Evolutionary conservation across 352 stramenopile genomes (phyloP).

Genomic region (Phytopythium cucurbitacearum): DNA sequence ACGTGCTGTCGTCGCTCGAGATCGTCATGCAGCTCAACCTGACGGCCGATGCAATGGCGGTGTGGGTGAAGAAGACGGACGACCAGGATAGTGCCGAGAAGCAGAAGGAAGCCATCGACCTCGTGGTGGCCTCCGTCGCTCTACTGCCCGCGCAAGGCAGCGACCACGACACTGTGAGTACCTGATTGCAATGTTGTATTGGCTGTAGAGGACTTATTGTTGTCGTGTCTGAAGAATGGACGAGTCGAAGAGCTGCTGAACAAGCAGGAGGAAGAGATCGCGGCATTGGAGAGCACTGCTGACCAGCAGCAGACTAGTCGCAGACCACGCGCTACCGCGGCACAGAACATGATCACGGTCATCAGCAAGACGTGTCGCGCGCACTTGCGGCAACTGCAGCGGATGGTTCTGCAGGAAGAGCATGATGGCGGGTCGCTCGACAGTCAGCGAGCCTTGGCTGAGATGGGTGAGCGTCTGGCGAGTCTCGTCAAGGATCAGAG

Average conservation of each 20-base stretch:
- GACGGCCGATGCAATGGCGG: conserved; percentile 28
- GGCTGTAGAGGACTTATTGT: neutral
- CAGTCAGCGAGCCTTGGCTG: conserved; percentile 17
- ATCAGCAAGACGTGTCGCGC: conserved; percentile 32
- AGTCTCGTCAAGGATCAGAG: conserved; percentile 11
- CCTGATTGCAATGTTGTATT: neutral
- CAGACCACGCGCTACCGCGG: conserved; percentile 28
- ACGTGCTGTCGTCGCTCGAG: conserved; percentile 24
- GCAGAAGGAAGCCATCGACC: conserved; percentile 12
- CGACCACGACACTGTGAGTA: conserved; percentile 5
- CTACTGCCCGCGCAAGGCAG: conserved; percentile 7
- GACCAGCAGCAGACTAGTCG: conserved; percentile 6
- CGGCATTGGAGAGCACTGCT: conserved; percentile 1
- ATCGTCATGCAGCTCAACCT: conserved; percentile 32
- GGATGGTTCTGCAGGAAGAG: conserved; percentile 11
- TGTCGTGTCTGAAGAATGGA: neutral
- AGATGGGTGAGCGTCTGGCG: conserved; percentile 18
- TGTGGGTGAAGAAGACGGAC: conserved; percentile 21
- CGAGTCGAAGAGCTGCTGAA: conserved; percentile 18
- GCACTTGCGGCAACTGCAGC: conserved; percentile 35
- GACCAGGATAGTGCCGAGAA: neutral
- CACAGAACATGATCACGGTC: conserved; percentile 33
- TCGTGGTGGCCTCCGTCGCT: conserved; percentile 13
- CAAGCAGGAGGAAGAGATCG: conserved; percentile 14
- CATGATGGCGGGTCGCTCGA: conserved; percentile 13